Evolutionary conservation across 192 early-diverging fungal species (phyloP).

Genomic region (Linnemannia hyalina): DNA sequence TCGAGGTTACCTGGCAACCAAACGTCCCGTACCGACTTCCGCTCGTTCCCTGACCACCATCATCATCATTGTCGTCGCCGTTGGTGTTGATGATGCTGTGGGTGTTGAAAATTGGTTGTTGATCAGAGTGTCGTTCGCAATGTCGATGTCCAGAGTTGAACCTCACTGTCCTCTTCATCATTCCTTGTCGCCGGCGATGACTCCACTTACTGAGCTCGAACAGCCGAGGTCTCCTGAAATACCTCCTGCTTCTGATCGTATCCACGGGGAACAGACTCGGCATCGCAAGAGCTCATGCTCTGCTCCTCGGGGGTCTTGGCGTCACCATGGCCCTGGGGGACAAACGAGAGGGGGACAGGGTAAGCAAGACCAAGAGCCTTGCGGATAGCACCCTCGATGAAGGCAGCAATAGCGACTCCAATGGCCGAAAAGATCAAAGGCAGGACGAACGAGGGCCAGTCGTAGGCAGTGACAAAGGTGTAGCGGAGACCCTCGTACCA

Average conservation of each 20-base stretch:
- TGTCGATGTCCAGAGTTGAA: conserved; percentile 6
- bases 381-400: conserved; percentile 37
- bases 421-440: conserved; percentile 46
- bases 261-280: conserved; percentile 7
- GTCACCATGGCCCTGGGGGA: conserved; percentile 9
- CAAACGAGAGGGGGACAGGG: conserved; percentile 32
- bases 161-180: conserved; percentile 4
- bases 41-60: conserved; percentile 7
- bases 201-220: background rate
- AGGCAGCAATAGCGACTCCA: conserved; percentile 39
- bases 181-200: conserved; percentile 11
- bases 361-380: conserved; percentile 40
- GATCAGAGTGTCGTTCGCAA: background rate
- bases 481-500: conserved; percentile 47
- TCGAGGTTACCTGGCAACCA: conserved; percentile 22
- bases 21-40: conserved; percentile 20
- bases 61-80: background rate
- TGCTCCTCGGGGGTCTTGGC: background rate
- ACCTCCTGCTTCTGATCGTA: conserved; percentile 23
- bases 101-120: background rate
- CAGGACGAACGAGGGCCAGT: conserved; percentile 56
- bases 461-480: conserved; percentile 46
- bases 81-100: background rate
- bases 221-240: conserved; percentile 15
- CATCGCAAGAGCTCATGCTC: conserved; percentile 28